Conservation (phyloP, 306 rosid species). For the Pyrus communis region DNA sequence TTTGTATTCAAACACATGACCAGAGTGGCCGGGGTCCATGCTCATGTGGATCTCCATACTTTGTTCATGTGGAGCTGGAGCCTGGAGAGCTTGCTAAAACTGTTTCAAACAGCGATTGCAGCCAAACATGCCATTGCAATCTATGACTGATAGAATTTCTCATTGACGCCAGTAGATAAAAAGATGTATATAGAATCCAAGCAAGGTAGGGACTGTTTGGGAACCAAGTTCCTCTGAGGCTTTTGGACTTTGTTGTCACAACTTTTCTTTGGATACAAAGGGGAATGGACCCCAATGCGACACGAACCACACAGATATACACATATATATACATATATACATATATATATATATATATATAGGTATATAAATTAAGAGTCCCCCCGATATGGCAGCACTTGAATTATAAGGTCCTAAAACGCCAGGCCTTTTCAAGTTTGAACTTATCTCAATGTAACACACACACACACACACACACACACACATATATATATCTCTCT, state of each 20-base stretch:
- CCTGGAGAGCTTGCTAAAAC: too few relatives aligned
- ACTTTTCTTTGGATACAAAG: conserved; percentile 7
- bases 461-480: too few relatives aligned
- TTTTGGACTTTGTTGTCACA: conserved; percentile 4
- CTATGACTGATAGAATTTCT: conserved; percentile 1
- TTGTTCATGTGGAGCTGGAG: conserved; percentile 9
- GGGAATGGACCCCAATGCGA: conserved; percentile 28
- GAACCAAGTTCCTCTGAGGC: conserved; percentile 3
- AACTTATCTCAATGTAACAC: background rate
- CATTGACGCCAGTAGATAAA: background rate
- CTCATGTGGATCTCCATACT: conserved; percentile 28
- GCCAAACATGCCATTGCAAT: conserved; percentile 8
- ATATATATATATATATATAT: background rate
- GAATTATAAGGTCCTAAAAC: background rate
- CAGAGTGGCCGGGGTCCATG: conserved; percentile 15
- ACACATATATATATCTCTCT: too few relatives aligned
- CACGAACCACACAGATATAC: conserved; percentile 21
- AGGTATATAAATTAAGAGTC: background rate
- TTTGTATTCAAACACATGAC: conserved; percentile 17
- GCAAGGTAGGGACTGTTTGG: conserved; percentile 15
- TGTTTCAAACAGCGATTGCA: conserved; percentile 7
- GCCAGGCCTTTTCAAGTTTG: background rate
- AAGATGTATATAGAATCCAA: conserved; percentile 9
- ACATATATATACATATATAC: background rate
- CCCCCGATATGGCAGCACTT: conserved; percentile 1